Conservation (phyloP, 345 rosid genomes). For the Eucalyptus marginata region DNA sequence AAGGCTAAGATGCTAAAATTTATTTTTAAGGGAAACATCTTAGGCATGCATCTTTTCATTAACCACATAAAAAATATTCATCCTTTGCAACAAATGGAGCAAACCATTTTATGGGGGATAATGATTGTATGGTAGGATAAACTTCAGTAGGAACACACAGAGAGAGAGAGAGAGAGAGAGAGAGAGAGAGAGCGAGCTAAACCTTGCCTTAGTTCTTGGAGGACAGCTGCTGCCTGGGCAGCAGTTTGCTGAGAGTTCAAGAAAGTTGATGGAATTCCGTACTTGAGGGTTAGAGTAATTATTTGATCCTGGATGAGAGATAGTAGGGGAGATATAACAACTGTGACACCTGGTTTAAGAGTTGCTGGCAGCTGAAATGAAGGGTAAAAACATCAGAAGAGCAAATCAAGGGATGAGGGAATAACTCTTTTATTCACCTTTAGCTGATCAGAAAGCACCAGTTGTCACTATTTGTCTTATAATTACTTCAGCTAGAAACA, state of each 20-base stretch:
- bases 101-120: neutral
- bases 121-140: neutral
- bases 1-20: neutral
- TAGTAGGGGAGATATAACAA: slow-evolving; percentile 79
- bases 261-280: slow-evolving; percentile 80
- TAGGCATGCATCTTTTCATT: neutral
- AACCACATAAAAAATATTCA: neutral
- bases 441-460: neutral
- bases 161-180: neutral
- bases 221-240: slow-evolving; percentile 67
- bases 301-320: slow-evolving; percentile 97
- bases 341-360: slow-evolving; percentile 75
- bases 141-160: neutral
- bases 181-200: neutral
- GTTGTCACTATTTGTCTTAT: neutral
- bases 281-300: slow-evolving; percentile 71
- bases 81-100: neutral
- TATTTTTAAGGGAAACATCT: neutral
- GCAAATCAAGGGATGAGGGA: neutral
- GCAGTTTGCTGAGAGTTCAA: slow-evolving; percentile 85
- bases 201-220: slow-evolving; percentile 79
- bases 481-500: neutral
- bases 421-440: neutral
- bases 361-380: slow-evolving; percentile 78
- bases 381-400: neutral